phyloP scores from a whole-genome alignment of 1,284 basidiomycete species.

The Ganoderma sinense region DNA sequence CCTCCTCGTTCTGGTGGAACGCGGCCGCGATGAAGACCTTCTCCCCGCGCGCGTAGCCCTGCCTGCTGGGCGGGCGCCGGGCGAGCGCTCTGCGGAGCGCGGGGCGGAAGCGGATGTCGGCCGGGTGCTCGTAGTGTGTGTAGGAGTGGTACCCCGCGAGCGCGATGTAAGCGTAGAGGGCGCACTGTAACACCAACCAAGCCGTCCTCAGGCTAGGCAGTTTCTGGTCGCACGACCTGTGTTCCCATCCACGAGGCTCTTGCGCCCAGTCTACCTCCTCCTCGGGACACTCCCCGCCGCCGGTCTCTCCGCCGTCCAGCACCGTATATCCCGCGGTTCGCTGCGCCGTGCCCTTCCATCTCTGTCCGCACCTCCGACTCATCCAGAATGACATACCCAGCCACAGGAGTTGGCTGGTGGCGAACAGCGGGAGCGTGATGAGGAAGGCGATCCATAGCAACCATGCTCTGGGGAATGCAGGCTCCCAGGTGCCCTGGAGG shows the following conservation, averaged over 20 bases:
- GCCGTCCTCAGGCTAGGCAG: slow-evolving; percentile 10
- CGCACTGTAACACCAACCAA: slow-evolving; percentile 26
- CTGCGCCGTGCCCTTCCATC: slow-evolving; percentile 10
- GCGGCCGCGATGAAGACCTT: slow-evolving; percentile 48
- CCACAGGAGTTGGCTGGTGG: slow-evolving; percentile 29
- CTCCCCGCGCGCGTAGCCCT: slow-evolving; percentile 39
- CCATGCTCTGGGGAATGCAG: slow-evolving; percentile 32
- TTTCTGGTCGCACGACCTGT: slow-evolving; percentile 5
- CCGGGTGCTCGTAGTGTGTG: slow-evolving; percentile 38
- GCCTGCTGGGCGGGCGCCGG: slow-evolving; percentile 24
- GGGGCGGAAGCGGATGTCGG: slow-evolving; percentile 39
- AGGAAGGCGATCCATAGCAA: slow-evolving; percentile 32
- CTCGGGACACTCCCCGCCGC: background rate
- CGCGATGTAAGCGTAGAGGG: slow-evolving; percentile 27
- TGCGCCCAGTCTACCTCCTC: slow-evolving; percentile 14
- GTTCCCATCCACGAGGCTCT: slow-evolving; percentile 6
- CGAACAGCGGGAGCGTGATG: slow-evolving; percentile 28
- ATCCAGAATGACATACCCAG: slow-evolving; percentile 19
- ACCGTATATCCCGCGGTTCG: slow-evolving; percentile 27
- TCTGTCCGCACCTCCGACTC: slow-evolving; percentile 6
- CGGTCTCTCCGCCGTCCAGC: slow-evolving; percentile 15
- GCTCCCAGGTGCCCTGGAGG: slow-evolving; percentile 28
- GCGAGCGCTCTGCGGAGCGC: slow-evolving; percentile 33
- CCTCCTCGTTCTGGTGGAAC: slow-evolving; percentile 48
- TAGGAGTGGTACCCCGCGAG: slow-evolving; percentile 29